phyloP scores from a whole-genome alignment of 257 asterid species.

The Penstemon davidsonii region DNA sequence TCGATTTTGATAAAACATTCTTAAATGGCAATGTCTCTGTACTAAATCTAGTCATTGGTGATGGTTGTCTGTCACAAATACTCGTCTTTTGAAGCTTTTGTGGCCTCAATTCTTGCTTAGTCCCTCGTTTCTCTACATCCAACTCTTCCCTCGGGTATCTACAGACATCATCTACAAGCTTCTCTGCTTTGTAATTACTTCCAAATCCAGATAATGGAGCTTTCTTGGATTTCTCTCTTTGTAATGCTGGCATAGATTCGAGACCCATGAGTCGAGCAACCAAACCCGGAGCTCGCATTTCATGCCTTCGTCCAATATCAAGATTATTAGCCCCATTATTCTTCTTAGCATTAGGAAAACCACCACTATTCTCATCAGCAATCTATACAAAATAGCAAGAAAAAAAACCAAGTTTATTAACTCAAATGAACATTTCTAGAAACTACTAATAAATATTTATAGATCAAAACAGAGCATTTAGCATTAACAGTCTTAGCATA shows the following conservation, averaged over 20 bases:
- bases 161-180: slow-evolving; percentile 21
- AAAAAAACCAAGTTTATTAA: not conserved
- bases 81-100: slow-evolving; percentile 86
- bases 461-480: slow-evolving; percentile 12
- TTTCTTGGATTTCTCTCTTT: slow-evolving; percentile 50
- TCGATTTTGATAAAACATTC: slow-evolving; percentile 59
- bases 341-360: slow-evolving; percentile 61
- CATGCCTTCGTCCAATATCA: slow-evolving; percentile 44
- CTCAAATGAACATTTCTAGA: not conserved
- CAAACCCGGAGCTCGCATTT: slow-evolving; percentile 68
- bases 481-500: slow-evolving; percentile 26
- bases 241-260: slow-evolving; percentile 76
- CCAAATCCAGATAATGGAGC: slow-evolving; percentile 30
- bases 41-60: slow-evolving; percentile 49
- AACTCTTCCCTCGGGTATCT: slow-evolving; percentile 33
- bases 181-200: slow-evolving; percentile 28
- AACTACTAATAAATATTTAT: not conserved
- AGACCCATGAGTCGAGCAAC: slow-evolving; percentile 98
- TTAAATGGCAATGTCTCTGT: slow-evolving; percentile 62
- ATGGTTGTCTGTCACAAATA: slow-evolving; percentile 44
- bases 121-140: slow-evolving; percentile 45
- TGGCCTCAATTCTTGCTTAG: slow-evolving; percentile 67
- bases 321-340: slow-evolving; percentile 31
- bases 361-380: slow-evolving; percentile 93
- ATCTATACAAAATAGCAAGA: slow-evolving; percentile 47